A percentile compares a stretch with the other conserved stretches of the same genome.
Conservation (phyloP, 2,329 filamentous ascomycete genomes). For the Trichophyton rubrum region DNA sequence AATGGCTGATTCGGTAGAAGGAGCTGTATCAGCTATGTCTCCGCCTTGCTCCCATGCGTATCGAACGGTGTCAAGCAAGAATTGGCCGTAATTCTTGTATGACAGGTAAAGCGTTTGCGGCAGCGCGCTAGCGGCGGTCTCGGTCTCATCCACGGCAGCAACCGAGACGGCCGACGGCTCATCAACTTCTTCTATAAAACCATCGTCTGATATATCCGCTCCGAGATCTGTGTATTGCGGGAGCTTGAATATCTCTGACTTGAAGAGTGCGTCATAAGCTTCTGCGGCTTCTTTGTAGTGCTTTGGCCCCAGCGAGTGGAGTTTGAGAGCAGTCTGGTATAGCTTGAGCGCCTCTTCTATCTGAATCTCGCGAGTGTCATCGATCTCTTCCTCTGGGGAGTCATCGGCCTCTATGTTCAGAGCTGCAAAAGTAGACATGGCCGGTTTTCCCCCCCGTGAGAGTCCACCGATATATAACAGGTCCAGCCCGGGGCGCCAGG, state of each 20-base stretch:
- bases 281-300: slow-evolving; percentile 64
- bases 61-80: slow-evolving; percentile 63
- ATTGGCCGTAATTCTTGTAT: slow-evolving; percentile 92
- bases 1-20: slow-evolving; percentile 33
- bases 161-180: slow-evolving; percentile 29
- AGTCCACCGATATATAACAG: neutral
- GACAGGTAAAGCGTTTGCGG: slow-evolving; percentile 84
- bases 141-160: slow-evolving; percentile 49
- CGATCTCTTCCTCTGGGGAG: slow-evolving; percentile 68
- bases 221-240: slow-evolving; percentile 43
- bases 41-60: slow-evolving; percentile 30
- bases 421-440: slow-evolving; percentile 58
- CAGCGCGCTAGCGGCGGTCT: slow-evolving; percentile 66
- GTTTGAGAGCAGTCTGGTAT: slow-evolving; percentile 81
- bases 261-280: slow-evolving; percentile 74
- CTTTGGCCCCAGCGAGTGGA: slow-evolving; percentile 72
- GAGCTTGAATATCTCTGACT: slow-evolving; percentile 88
- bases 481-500: neutral
- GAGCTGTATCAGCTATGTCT: slow-evolving; percentile 12
- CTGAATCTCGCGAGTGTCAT: slow-evolving; percentile 91
- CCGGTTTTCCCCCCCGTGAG: neutral
- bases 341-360: slow-evolving; percentile 94
- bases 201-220: slow-evolving; percentile 60
- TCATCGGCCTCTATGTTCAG: slow-evolving; percentile 93
- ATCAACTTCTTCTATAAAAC: slow-evolving; percentile 28